A percentile compares a stretch with the other conserved stretches of the same genome.
These are phyloP conservation scores for Lyophyllum atratum DNA, from an alignment of 768 basidiomycete species.

Conservation along the genomic window DNA sequence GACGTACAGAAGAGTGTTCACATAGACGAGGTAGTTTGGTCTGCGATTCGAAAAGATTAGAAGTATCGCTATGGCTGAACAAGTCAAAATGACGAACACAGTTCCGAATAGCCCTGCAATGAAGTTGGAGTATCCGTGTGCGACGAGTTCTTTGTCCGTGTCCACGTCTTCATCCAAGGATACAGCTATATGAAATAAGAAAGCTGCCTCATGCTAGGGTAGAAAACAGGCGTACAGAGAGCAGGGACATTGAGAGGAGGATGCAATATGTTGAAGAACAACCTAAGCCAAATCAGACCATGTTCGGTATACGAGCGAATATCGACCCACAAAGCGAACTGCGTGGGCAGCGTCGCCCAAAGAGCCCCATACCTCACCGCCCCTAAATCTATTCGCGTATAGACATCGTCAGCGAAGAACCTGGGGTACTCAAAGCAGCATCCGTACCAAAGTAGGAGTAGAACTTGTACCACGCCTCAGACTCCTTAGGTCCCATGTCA, in stretches of 20 bases:
- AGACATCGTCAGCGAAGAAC: neutral
- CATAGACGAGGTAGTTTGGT: conserved; percentile 87
- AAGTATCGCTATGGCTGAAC: neutral
- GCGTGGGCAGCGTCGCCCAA: conserved; percentile 87
- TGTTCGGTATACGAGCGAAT: neutral
- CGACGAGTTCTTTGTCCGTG: conserved; percentile 90
- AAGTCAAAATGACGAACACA: conserved; percentile 51
- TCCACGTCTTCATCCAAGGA: conserved; percentile 88
- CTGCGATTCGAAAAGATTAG: conserved; percentile 29
- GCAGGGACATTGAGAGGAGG: conserved; percentile 90
- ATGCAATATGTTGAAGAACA: conserved; percentile 86
- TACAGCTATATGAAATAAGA: conserved; percentile 53
- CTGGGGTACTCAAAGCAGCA: too few species aligned
- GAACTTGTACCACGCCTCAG: conserved; percentile 79
- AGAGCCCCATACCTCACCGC: conserved; percentile 66
- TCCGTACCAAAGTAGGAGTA: conserved; percentile 74
- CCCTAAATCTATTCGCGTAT: conserved; percentile 49
- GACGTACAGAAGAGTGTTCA: conserved; percentile 75
- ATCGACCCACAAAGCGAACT: conserved; percentile 82
- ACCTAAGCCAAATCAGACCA: conserved; percentile 33
- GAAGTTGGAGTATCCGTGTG: conserved; percentile 90
- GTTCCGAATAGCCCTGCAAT: conserved; percentile 79
- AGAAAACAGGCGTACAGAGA: conserved; percentile 51
- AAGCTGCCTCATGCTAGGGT: neutral
- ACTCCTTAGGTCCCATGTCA: conserved; percentile 49